Base-by-base conservation (phyloP, 768 basidiomycete species). In the Termitomyces sp. region DNA sequence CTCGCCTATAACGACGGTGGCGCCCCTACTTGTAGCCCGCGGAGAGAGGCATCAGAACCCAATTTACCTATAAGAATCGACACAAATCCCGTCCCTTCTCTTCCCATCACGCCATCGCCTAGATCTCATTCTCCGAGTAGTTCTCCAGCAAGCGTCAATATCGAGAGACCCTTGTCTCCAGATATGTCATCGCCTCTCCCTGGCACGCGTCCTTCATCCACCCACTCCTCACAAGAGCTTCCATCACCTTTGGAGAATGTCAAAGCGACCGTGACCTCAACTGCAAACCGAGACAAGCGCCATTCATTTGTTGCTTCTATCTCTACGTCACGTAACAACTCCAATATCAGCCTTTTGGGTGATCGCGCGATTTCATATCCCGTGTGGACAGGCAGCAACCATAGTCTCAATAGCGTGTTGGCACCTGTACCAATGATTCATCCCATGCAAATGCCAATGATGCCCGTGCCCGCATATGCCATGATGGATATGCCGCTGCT, bases 401-500 rank as follows among this genome's bases (percentile, higher is more conserved):
- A 68, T 24, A 73, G 72, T 50, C 59, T 76, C 36, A 68, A 66
- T 33, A 68, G 65, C 55, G 66, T 76, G 20, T 75, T 77, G 7
- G 71, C 76, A 16, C 46, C 56, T 53, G 53, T 59, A 8, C 62
- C 61, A 46, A 67, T 76, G 24, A 76, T 77, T 24, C 58, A 51
- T 46, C 58, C 51, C 14, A 57, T 58, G 58, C 61, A 61, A 7
- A 68, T 80, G 12, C 76, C 70, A 2, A 61, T 64, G 24, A 66
- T 80, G 57, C 74, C 75, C 18, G 69, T 81, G 52, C 76, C 78
- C 9, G 72, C 78, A 42, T 77, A 58, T 51, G 56, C 75, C 57
- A 71, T 77, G 54, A 72, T 83, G 70, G 85, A 88, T 61, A 81
- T 82, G 79, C 86, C 88, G 7, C 73, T 90, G 10, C 76, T 90